Conservation (phyloP, 2,329 filamentous ascomycete genomes). For the Pyricularia grisea region DNA sequence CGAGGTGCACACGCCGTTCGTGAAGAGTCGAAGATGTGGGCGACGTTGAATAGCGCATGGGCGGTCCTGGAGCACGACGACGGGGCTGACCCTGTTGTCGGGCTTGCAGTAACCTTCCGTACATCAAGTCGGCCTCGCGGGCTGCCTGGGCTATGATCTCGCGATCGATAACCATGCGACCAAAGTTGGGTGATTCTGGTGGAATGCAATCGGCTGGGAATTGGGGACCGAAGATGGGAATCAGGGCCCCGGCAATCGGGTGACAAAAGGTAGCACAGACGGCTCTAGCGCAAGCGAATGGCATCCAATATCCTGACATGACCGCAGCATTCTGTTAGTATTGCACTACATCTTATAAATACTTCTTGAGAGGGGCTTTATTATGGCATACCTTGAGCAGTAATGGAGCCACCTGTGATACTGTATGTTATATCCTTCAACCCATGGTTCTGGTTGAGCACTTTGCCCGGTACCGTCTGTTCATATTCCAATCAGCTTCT, state of each 20-base stretch:
- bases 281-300: constrained; percentile 75
- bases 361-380: constrained; percentile 1
- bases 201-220: constrained; percentile 67
- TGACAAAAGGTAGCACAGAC: constrained; percentile 87
- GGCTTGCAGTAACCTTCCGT: background rate
- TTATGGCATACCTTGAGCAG: constrained; percentile 65
- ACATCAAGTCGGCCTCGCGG: constrained; percentile 4
- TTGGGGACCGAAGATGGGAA: constrained; percentile 78
- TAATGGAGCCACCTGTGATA: constrained; percentile 86
- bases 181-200: constrained; percentile 54
- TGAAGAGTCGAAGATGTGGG: background rate
- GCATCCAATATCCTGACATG: constrained; percentile 91
- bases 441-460: constrained; percentile 67
- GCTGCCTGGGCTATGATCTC: constrained; percentile 44
- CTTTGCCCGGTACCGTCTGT: constrained; percentile 82
- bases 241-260: constrained; percentile 72
- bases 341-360: constrained; percentile 5
- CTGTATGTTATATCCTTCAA: constrained; percentile 86
- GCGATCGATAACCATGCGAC: constrained; percentile 56
- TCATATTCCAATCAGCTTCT: background rate
- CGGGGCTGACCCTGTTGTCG: background rate
- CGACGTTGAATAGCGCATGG: background rate
- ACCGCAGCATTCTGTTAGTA: constrained; percentile 7
- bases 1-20: background rate
- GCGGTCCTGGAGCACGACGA: background rate